Conservation (phyloP, 768 basidiomycete genomes). For the Tricholoma hemisulphureum region DNA sequence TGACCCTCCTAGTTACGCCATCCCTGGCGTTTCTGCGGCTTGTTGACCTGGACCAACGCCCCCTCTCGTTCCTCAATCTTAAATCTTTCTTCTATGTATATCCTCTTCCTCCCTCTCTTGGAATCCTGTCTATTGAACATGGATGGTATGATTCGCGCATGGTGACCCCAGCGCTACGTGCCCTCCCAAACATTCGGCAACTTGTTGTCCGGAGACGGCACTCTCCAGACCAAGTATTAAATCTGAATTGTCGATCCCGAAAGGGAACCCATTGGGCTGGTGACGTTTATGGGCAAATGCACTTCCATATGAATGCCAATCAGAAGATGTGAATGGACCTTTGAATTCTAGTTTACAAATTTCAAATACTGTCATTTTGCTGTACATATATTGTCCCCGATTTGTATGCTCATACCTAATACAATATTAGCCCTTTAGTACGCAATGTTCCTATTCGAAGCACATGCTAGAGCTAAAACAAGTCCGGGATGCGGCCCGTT, state of each 20-base stretch:
- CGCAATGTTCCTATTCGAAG: not conserved
- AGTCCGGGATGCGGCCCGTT: not conserved
- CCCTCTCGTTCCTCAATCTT: slow-evolving; percentile 43
- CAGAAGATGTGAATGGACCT: not conserved
- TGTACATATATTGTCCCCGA: not conserved
- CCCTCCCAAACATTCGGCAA: slow-evolving; percentile 32
- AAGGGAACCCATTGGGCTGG: slow-evolving; percentile 9
- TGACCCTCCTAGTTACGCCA: slow-evolving; percentile 50
- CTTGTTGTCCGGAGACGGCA: slow-evolving; percentile 34
- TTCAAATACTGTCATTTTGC: not conserved
- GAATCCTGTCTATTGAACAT: slow-evolving; percentile 39
- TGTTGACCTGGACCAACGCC: slow-evolving; percentile 39
- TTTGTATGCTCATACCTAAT: not conserved
- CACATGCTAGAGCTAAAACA: not conserved
- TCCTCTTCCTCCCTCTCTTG: slow-evolving; percentile 38
- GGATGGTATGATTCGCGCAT: slow-evolving; percentile 48
- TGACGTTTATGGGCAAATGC: slow-evolving; percentile 9
- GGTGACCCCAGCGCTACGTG: slow-evolving; percentile 34
- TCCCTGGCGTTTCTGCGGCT: slow-evolving; percentile 47
- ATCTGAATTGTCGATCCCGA: slow-evolving; percentile 18
- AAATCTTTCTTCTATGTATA: slow-evolving; percentile 47
- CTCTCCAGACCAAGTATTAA: slow-evolving; percentile 33
- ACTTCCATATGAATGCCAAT: slow-evolving; percentile 8
- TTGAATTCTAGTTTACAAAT: not conserved
- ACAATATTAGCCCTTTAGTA: not conserved